Evolutionary conservation across 371 early-diverging fungal genomes (phyloP).

Genomic region (Capillidium heterosporum): DNA sequence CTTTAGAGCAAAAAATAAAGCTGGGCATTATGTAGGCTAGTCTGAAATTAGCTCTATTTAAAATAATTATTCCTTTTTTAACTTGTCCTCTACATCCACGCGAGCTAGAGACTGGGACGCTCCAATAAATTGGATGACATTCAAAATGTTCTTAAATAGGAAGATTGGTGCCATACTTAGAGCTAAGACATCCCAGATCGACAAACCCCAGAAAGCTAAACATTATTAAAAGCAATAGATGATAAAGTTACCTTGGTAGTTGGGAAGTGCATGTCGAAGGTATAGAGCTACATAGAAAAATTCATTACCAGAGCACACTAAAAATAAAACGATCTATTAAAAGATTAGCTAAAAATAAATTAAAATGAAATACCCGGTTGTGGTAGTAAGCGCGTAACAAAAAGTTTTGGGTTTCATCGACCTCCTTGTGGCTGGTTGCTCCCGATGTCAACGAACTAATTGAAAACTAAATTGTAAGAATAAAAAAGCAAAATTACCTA

Average conservation of each 20-base stretch:
- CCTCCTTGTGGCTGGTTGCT: constrained; percentile 70
- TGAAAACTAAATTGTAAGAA: background rate
- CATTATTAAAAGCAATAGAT: background rate
- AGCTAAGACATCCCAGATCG: constrained; percentile 11
- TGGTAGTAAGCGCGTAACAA: constrained; percentile 79
- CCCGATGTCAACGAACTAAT: constrained; percentile 68
- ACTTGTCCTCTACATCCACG: constrained; percentile 37
- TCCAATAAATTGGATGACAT: constrained; percentile 75
- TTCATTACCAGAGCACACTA: constrained; percentile 82
- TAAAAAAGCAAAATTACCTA: constrained; percentile 22
- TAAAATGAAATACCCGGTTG: constrained; percentile 35
- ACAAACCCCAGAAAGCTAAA: background rate
- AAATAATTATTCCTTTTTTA: background rate
- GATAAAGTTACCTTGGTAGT: background rate
- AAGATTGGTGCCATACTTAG: constrained; percentile 55
- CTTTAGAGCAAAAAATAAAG: no score
- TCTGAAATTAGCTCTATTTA: background rate
- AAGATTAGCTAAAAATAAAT: background rate
- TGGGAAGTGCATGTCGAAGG: constrained; percentile 14
- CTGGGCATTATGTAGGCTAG: no score
- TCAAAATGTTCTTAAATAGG: constrained; percentile 73
- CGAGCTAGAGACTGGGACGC: constrained; percentile 62
- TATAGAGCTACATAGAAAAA: constrained; percentile 74
- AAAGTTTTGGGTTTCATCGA: constrained; percentile 43
- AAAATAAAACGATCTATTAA: constrained; percentile 56